phyloP scores from a whole-genome alignment of 306 rosid species.

The Citrullus amarus region DNA sequence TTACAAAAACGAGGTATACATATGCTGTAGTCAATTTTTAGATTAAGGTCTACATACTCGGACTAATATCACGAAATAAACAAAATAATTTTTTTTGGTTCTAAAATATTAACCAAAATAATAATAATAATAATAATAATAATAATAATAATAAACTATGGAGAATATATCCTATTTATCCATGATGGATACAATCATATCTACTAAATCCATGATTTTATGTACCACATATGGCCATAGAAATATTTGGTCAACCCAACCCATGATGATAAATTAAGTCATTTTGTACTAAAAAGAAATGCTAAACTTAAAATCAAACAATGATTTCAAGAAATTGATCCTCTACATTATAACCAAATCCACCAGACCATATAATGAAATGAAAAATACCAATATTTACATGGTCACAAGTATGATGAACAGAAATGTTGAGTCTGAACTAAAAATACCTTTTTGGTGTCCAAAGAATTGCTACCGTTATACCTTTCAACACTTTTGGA shows the following conservation, averaged over 20 bases:
- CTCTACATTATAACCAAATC: neutral
- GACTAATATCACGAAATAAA: no score
- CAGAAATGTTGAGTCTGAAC: neutral
- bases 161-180: neutral
- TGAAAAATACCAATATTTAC: constrained; percentile 9
- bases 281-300: neutral
- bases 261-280: neutral
- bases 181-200: neutral
- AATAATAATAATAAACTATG: neutral
- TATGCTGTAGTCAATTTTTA: neutral
- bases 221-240: neutral
- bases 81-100: neutral
- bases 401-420: constrained; percentile 6
- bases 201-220: neutral
- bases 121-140: no score
- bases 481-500: neutral
- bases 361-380: neutral
- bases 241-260: neutral
- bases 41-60: neutral
- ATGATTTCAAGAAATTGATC: neutral
- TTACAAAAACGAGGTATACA: no score
- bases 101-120: neutral
- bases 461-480: constrained; percentile 36
- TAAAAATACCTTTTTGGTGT: neutral
- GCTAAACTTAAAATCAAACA: neutral